Conservation (phyloP, 257 asterid genomes). For the Nicotiana benthamiana region DNA sequence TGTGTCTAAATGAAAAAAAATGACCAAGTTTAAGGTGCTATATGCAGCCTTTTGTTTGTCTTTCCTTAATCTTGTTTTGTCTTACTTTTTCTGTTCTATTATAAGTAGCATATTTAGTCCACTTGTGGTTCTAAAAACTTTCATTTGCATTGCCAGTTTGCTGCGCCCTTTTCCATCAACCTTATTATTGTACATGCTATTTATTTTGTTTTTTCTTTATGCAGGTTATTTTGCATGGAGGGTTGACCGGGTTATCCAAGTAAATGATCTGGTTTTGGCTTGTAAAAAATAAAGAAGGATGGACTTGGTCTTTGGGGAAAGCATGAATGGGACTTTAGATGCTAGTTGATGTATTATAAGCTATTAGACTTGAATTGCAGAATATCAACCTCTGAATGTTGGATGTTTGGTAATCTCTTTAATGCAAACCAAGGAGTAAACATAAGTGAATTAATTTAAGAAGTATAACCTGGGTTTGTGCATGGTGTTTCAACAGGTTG, state of each 20-base stretch:
- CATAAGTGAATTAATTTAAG: not conserved
- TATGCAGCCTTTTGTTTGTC: not conserved
- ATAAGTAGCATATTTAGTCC: too few relatives aligned
- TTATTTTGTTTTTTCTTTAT: not conserved
- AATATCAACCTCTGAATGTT: not conserved
- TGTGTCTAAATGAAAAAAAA: too few relatives aligned
- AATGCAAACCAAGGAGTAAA: not conserved
- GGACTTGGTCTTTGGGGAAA: not conserved
- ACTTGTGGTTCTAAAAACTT: not conserved
- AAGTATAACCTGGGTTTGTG: not conserved
- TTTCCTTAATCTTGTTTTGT: not conserved
- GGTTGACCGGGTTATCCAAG: not conserved
- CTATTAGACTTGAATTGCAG: not conserved
- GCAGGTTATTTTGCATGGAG: not conserved
- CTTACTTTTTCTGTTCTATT: not conserved
- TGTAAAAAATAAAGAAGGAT: not conserved
- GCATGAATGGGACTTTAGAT: not conserved
- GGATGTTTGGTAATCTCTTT: not conserved
- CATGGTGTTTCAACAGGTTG: not conserved
- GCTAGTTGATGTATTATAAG: not conserved
- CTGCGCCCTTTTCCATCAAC: not conserved
- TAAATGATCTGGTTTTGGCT: not conserved
- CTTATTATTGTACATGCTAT: not conserved
- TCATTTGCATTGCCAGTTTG: not conserved
- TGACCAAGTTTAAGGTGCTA: too few relatives aligned